These are phyloP conservation scores for Saccharomycopsis babjevae DNA, from an alignment of 805 yeast species.

Conservation along the genomic window DNA sequence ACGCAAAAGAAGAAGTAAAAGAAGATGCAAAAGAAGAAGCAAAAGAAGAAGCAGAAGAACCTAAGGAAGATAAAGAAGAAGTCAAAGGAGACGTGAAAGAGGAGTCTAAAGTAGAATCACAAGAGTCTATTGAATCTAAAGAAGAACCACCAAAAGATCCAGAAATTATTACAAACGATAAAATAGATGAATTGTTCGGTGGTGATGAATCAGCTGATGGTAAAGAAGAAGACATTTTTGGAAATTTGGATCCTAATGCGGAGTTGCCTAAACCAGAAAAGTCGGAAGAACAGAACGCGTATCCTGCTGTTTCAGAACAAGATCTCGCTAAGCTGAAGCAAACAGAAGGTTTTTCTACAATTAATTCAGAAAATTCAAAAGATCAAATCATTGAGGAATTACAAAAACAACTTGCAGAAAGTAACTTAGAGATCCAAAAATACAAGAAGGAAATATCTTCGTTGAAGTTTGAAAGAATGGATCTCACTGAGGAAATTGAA, in stretches of 20 bases:
- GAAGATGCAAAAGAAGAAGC: conserved; percentile 9
- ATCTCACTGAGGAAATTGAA: conserved; percentile 28
- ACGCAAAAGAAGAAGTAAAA: conserved; percentile 8
- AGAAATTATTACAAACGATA: conserved; percentile 26
- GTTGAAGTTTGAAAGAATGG: conserved; percentile 28
- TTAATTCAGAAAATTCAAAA: not conserved
- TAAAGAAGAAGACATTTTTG: conserved; percentile 11
- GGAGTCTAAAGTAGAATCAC: no score
- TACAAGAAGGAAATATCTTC: conserved; percentile 27
- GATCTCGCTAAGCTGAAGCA: not conserved
- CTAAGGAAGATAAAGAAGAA: not conserved
- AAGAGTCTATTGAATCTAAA: conserved; percentile 1
- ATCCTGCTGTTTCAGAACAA: not conserved
- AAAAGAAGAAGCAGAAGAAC: conserved; percentile 36
- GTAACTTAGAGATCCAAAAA: conserved; percentile 31
- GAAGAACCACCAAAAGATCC: conserved; percentile 18
- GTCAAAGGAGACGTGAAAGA: no score
- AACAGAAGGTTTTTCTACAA: not conserved
- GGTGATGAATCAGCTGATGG: not conserved
- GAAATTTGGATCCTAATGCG: conserved; percentile 6
- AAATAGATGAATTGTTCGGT: conserved; percentile 10
- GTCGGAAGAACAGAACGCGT: conserved; percentile 3
- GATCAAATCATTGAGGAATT: conserved; percentile 24
- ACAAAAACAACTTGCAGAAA: conserved; percentile 23
- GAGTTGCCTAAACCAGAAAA: conserved; percentile 3